Evolutionary conservation across 177 flowering plant genomes (phyloP).

Genomic region (Vitis hybrid): DNA sequence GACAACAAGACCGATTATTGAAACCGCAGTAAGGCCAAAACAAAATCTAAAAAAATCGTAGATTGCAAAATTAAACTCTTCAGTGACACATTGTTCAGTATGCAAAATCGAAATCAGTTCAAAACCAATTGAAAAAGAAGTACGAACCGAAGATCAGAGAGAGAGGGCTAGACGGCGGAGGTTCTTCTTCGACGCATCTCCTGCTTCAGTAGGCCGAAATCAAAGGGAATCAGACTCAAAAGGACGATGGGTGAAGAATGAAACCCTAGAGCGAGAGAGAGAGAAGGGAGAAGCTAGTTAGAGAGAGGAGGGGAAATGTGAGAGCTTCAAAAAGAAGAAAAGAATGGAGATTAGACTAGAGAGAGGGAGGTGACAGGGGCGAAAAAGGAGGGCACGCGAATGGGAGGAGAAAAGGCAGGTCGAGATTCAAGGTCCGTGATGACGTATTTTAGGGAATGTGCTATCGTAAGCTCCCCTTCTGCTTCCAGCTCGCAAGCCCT

Average conservation of each 20-base stretch:
- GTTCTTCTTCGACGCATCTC: slow-evolving; percentile 27
- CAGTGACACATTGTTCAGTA: too few relatives aligned
- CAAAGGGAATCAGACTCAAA: background rate
- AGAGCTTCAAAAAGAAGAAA: background rate
- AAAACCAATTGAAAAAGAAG: background rate
- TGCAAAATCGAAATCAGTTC: background rate
- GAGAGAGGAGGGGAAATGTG: background rate
- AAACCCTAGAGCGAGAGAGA: slow-evolving; percentile 3
- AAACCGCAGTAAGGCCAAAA: too few relatives aligned
- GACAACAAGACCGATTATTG: too few relatives aligned
- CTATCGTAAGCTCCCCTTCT: slow-evolving; percentile 7
- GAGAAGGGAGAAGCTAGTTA: background rate
- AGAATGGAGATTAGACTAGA: background rate
- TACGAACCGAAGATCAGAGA: background rate
- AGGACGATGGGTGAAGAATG: background rate
- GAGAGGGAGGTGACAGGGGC: slow-evolving; percentile 35
- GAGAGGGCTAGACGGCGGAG: background rate
- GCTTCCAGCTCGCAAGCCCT: background rate
- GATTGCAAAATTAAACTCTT: too few relatives aligned
- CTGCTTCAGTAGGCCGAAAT: background rate
- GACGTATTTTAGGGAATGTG: slow-evolving; percentile 36
- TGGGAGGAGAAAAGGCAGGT: slow-evolving; percentile 1
- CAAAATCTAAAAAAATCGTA: too few relatives aligned
- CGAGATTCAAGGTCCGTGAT: slow-evolving; percentile 18
- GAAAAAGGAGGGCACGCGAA: slow-evolving; percentile 46